These are phyloP conservation scores for Kodamaea suecica DNA, from an alignment of 1,139 yeast genomes.

Conservation along the genomic window DNA sequence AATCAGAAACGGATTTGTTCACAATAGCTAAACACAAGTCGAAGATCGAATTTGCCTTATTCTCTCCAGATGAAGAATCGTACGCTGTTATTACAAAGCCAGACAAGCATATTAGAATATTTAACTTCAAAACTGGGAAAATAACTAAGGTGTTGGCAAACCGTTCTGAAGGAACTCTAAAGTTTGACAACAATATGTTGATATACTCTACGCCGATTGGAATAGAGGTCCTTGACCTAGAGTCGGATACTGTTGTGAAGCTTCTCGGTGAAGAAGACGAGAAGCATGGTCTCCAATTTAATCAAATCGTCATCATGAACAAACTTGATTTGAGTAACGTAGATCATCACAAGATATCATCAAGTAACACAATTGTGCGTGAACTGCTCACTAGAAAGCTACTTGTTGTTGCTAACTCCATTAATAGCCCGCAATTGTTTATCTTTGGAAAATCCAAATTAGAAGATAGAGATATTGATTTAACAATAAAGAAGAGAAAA, in stretches of 20 bases:
- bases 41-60: slow-evolving; percentile 17
- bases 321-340: slow-evolving; percentile 15
- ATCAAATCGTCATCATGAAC: slow-evolving; percentile 14
- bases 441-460: slow-evolving; percentile 3
- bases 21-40: slow-evolving; percentile 34
- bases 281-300: slow-evolving; percentile 20
- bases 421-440: slow-evolving; percentile 2
- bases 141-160: slow-evolving; percentile 18
- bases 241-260: slow-evolving; percentile 18
- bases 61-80: slow-evolving; percentile 24
- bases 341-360: slow-evolving; percentile 33
- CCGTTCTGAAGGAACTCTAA: slow-evolving; percentile 3
- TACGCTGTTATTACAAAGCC: slow-evolving; percentile 19
- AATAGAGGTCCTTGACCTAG: slow-evolving; percentile 26
- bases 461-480: slow-evolving; percentile 2
- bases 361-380: slow-evolving; percentile 34
- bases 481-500: slow-evolving; percentile 7
- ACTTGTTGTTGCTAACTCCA: slow-evolving; percentile 32
- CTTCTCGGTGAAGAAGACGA: slow-evolving; percentile 33
- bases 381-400: slow-evolving; percentile 31
- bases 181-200: slow-evolving; percentile 36
- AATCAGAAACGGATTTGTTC: slow-evolving; percentile 43
- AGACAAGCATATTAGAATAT: slow-evolving; percentile 33
- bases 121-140: slow-evolving; percentile 34
- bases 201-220: slow-evolving; percentile 33